Percentiles rank a stretch among this genome's conserved stretches.
phyloP scores from a whole-genome alignment of 305 asterid genomes.

The Fraxinus nigra region DNA sequence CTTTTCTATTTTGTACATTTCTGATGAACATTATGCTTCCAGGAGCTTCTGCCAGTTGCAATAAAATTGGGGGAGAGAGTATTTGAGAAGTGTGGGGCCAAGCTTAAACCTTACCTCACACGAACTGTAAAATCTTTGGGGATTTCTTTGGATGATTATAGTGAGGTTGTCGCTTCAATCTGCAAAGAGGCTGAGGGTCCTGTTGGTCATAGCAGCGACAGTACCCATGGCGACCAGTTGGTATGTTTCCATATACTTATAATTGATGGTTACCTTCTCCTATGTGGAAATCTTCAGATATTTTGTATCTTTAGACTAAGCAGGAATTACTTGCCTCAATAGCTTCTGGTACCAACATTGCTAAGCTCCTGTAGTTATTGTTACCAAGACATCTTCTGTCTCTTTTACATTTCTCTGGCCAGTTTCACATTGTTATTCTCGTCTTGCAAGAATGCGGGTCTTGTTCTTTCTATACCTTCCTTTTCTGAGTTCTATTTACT shows the following conservation, averaged over 20 bases:
- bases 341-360: neutral
- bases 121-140: constrained; percentile 55
- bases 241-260: constrained; percentile 36
- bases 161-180: constrained; percentile 49
- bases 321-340: neutral
- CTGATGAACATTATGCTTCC: constrained; percentile 30
- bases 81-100: constrained; percentile 54
- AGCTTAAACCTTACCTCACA: constrained; percentile 66
- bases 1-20: constrained; percentile 6
- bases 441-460: neutral
- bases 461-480: constrained; percentile 12
- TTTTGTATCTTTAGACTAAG: neutral
- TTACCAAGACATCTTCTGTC: neutral
- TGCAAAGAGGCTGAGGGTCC: constrained; percentile 38
- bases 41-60: constrained; percentile 61
- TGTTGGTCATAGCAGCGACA: constrained; percentile 35
- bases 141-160: constrained; percentile 52
- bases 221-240: constrained; percentile 38
- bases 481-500: constrained; percentile 5
- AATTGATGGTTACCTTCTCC: neutral
- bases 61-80: constrained; percentile 75
- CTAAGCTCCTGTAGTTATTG: neutral
- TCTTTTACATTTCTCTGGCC: neutral
- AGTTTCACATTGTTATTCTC: neutral
- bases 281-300: neutral